These are phyloP conservation scores for Cladosporium sphaerospermum DNA, from an alignment of 2,329 filamentous ascomycete species.

Conservation along the genomic window DNA sequence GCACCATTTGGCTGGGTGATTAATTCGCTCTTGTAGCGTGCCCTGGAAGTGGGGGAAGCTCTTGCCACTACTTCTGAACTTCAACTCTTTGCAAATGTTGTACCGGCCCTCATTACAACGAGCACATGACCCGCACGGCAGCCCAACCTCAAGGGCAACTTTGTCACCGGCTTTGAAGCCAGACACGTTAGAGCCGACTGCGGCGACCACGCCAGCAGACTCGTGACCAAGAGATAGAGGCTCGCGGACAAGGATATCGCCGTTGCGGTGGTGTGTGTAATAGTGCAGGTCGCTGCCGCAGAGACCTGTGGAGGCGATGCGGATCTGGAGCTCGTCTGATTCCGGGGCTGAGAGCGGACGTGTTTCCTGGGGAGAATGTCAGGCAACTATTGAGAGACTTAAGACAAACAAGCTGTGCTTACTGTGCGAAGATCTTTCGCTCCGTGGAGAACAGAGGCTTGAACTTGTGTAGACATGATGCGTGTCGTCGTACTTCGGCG, in stretches of 20 bases:
- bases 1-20: conserved; percentile 56
- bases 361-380: conserved; percentile 41
- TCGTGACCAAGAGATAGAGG: conserved; percentile 77
- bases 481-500: not conserved
- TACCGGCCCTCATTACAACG: conserved; percentile 53
- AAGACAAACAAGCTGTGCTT: conserved; percentile 20
- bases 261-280: conserved; percentile 81
- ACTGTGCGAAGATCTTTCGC: conserved; percentile 56
- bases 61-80: conserved; percentile 55
- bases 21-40: conserved; percentile 57
- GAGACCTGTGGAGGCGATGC: conserved; percentile 60
- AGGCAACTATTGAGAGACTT: not conserved
- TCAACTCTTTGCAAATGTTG: conserved; percentile 56
- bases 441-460: conserved; percentile 53
- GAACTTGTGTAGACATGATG: conserved; percentile 30
- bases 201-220: conserved; percentile 72
- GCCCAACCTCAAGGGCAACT: conserved; percentile 86
- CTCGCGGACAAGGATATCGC: conserved; percentile 73
- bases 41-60: conserved; percentile 57
- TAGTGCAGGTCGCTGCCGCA: conserved; percentile 75
- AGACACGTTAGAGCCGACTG: conserved; percentile 51
- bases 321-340: conserved; percentile 55
- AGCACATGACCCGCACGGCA: conserved; percentile 64
- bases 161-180: conserved; percentile 66
- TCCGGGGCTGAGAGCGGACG: conserved; percentile 43